Base-by-base conservation (phyloP, 257 asterid species). In the Misopates orontium region DNA sequence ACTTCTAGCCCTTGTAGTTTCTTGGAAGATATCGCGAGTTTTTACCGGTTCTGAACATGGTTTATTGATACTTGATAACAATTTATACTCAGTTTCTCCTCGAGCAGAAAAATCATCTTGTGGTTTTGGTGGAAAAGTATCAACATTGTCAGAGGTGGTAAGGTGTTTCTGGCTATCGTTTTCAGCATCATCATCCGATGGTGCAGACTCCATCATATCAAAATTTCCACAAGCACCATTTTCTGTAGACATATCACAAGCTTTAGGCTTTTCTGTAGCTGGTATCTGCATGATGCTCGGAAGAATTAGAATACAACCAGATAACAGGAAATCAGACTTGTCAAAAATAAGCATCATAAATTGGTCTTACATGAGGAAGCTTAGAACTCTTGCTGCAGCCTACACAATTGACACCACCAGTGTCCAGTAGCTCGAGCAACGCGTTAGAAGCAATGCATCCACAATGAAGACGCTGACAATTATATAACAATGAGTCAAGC, bases 401-500 rank as follows among this genome's bases (percentile, higher is more conserved):
- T 67, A 69, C 72, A 75, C 98, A 93, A 64, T 60, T 84, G 24
- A 93, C 85, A 24, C 96, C 98, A 48, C 96, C 97, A 22, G 90
- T 77, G 76, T 87, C 91, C 15, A 87, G 91, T 73, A 89, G 84
- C 76, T 81, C 90, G 14, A 89, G 83, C 69, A 75, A 81, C 15
- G 91, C 76, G 80, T 76, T 84, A 45, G 98, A 89, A 71, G 95
- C 96, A 81, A 87, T 72, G 84, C 98, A 92, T 58, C 98, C 98
- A 76, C 97, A 92, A 62, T 92, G 98, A 83, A 92, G 93, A 78
- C 81, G 88, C 98, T 92, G 89, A 74, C 69, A 76, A 72, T 60
- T 47, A 25, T 32, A 56, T 62, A 66, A 21, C 55, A 20, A 55
- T 48, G 32, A 62, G 25, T 49, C 47, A 62, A 55, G 4, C 16